phyloP scores from a whole-genome alignment of 1,284 basidiomycete genomes.

The Anthracocystis setariae region DNA sequence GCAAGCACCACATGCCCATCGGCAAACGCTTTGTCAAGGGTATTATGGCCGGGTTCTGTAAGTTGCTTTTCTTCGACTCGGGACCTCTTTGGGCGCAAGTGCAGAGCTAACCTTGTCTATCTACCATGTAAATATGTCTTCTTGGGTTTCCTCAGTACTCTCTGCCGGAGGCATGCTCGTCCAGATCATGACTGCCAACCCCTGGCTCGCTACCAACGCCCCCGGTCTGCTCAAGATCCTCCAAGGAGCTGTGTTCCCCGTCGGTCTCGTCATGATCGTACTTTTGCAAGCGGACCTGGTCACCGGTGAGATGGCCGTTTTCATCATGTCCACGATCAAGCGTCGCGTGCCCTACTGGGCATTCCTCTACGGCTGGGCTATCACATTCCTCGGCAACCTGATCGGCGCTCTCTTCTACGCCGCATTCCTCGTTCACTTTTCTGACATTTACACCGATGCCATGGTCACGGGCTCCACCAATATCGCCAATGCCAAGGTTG shows the following conservation, averaged over 20 bases:
- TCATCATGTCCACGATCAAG: constrained; percentile 56
- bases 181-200: constrained; percentile 55
- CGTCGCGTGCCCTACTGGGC: constrained; percentile 55
- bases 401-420: constrained; percentile 78
- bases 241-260: constrained; percentile 53
- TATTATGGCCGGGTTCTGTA: constrained; percentile 53
- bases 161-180: constrained; percentile 56
- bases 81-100: no score
- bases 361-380: constrained; percentile 64
- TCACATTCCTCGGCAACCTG: constrained; percentile 79
- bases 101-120: no score
- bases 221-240: constrained; percentile 56
- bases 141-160: constrained; percentile 22
- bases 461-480: constrained; percentile 40
- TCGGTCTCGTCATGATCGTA: constrained; percentile 60
- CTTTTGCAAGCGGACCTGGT: constrained; percentile 57
- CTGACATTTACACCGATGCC: constrained; percentile 42
- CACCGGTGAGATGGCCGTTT: constrained; percentile 56
- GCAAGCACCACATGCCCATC: constrained; percentile 44
- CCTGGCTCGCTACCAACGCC: constrained; percentile 54
- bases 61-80: constrained; percentile 10
- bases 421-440: constrained; percentile 71
- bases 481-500: constrained; percentile 41
- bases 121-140: no score
- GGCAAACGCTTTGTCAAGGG: constrained; percentile 54